Evolutionary conservation across 192 early-diverging fungal genomes (phyloP), one percentile per base, ranked within the genome.

Genomic region (Entophlyctis luteolus): DNA sequence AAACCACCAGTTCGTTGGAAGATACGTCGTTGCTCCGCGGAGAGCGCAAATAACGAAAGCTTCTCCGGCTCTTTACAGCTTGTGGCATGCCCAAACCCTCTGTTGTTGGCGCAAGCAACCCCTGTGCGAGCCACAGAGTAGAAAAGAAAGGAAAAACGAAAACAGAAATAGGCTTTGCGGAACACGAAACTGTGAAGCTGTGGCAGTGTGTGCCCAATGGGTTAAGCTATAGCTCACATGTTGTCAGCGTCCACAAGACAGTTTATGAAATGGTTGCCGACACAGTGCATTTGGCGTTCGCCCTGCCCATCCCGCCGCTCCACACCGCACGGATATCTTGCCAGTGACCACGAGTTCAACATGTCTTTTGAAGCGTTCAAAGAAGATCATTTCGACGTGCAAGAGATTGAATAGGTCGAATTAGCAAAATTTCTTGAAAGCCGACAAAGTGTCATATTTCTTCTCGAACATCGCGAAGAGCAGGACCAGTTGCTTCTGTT

Each of bases 181-280:
- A 72, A 27, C 59, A 62, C 23, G 70, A 62, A 3, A 50, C 69
- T 34, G 48, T 62, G 33, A 50, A 70, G 33, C 54, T 71, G 34
- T 70, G 69, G 90, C 92, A 78, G 74, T 87, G 38, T 81, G 88
- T 31, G 79, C 14, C 46, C 23, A 46, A 27, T 62, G 89, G 20
- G n/a, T n/a, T n/a, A n/a, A n/a, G n/a, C n/a, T n/a, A n/a, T 54
- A 28, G 20, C 33, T 47, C 72, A 93, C 68, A 90, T 85, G 86
- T 36, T 54, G 22, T 52, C 35, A 87, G 89, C 66, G 91, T 93
- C 14, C 93, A 88, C 79, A 81, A 87, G 56, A 98, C 96, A 2
- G 77, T 93, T n/a, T 89, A 93, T 72, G 83, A 97, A 76, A 90
- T 98, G 87, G 89, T 93, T 62, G 68, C 76, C 48, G 91, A 95